Evolutionary conservation across 1,139 yeast genomes (phyloP), one percentile per base, ranked within the genome.

Genomic region (Groenewaldozyma auringiensis): DNA sequence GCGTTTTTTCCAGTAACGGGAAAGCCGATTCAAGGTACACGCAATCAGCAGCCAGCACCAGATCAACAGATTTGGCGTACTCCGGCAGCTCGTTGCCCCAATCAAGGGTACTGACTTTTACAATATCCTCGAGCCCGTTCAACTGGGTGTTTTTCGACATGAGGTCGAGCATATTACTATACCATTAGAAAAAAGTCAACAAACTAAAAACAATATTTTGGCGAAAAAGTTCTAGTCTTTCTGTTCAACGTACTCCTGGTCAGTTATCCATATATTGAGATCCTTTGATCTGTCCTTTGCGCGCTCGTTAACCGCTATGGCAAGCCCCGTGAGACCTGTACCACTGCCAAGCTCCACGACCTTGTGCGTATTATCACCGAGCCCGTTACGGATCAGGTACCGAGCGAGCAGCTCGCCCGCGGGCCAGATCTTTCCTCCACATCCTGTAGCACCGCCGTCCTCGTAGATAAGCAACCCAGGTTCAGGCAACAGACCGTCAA

Each of bases 391-490:
- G 20, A 70, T 57, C 45, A 74, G 50, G 48, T 74, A 76, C 37
- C 72, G 63, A 4, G 78, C 68, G 14, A 76, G 58, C 31, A 75
- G 60, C 47, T 75, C 77, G 4, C 81, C 81, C 4, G 81, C 79
- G 1, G 77, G 69, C 81, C 81, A 76, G 3, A 76, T 64, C 48
- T 74, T 73, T 3, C 81, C 81, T n/a, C 81, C 81, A 56, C 81
- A 76, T 1, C 81, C 81, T 8, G 70, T 58, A 1, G 71, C 75
- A 3, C 81, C 81, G 36, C 79, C 80, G 53, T 76, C 81, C 50
- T 74, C 78, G 47, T 63, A 65, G 27, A 76, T 70, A 49, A 64
- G 59, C 22, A 76, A 60, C 2, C 65, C 65, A 0, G 71, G 69
- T 3, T 59, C 60, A 1, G 52, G 43, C 16, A 73, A 54, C 32